Conservation (phyloP, 1,139 yeast species). For the Protomyces inouyei region DNA sequence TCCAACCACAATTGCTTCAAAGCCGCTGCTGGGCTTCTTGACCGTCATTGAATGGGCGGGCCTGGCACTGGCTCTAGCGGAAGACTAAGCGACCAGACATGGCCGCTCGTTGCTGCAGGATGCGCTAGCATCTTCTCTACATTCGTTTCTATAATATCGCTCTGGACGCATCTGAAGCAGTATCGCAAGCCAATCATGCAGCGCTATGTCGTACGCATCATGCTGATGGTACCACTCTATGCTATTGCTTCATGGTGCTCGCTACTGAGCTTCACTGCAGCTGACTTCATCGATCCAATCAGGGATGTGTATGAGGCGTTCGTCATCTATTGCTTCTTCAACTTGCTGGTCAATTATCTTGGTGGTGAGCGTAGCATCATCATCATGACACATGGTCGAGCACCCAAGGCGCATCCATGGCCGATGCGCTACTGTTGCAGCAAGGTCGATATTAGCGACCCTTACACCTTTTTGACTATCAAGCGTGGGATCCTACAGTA, state of each 20-base stretch:
- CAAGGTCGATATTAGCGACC: slow-evolving; percentile 78
- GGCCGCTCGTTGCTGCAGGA: slow-evolving; percentile 24
- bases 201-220: slow-evolving; percentile 75
- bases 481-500: slow-evolving; percentile 88
- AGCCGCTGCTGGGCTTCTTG: too few species aligned
- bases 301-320: slow-evolving; percentile 89
- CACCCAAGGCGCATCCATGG: slow-evolving; percentile 56
- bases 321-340: slow-evolving; percentile 87
- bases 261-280: slow-evolving; percentile 47
- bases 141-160: slow-evolving; percentile 44
- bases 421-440: slow-evolving; percentile 56
- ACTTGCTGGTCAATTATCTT: slow-evolving; percentile 70
- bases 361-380: slow-evolving; percentile 91
- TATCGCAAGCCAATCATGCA: slow-evolving; percentile 89
- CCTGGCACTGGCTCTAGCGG: slow-evolving; percentile 20
- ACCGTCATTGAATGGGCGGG: slow-evolving; percentile 3
- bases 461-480: slow-evolving; percentile 65
- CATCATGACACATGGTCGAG: slow-evolving; percentile 64
- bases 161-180: slow-evolving; percentile 54
- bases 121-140: slow-evolving; percentile 18
- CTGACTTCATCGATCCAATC: slow-evolving; percentile 62
- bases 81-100: slow-evolving; percentile 17
- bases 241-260: slow-evolving; percentile 55
- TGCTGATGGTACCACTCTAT: slow-evolving; percentile 53
- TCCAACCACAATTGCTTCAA: too few species aligned